Percentiles rank a stretch among this genome's conserved stretches.
Conservation (phyloP, 1,284 basidiomycete species). For the Entoloma clypeatum region DNA sequence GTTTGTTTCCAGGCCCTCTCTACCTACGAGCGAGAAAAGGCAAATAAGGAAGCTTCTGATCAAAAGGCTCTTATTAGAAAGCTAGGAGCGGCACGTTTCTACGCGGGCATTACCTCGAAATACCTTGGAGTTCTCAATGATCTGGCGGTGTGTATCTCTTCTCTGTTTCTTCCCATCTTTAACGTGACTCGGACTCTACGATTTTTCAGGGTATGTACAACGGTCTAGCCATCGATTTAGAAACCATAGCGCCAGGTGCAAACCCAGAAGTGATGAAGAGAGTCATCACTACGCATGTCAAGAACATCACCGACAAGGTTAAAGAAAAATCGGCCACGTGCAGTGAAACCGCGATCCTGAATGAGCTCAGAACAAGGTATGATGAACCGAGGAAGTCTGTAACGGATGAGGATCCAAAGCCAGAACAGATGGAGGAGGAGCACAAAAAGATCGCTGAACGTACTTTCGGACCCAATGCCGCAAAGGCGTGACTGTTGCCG, state of each 20-base stretch:
- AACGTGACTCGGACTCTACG: constrained; percentile 1
- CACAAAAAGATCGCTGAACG: not conserved
- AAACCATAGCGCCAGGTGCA: constrained; percentile 1
- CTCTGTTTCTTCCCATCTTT: not conserved
- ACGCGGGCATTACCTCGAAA: constrained; percentile 1
- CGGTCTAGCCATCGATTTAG: constrained; percentile 1
- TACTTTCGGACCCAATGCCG: not conserved
- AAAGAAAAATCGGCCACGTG: not conserved
- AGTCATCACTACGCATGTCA: not conserved
- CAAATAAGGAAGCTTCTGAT: not conserved
- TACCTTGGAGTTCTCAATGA: not conserved
- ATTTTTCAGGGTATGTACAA: constrained; percentile 2
- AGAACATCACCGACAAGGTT: not conserved
- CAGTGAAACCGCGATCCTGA: not conserved
- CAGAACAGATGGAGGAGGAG: not conserved
- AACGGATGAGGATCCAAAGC: not conserved
- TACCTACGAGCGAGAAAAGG: not conserved
- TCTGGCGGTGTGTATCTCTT: constrained; percentile 1
- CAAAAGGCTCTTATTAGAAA: constrained; percentile 1
- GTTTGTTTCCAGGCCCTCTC: not conserved
- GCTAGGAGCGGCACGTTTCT: constrained; percentile 1
- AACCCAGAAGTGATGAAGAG: not conserved
- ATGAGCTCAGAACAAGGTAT: not conserved
- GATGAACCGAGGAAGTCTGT: not conserved
- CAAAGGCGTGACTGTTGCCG: too few relatives aligned